A percentile compares a stretch with the other conserved stretches of the same genome.
Conservation (phyloP, 495 filamentous ascomycete genomes). For the Hyaloscypha hepaticicola region DNA sequence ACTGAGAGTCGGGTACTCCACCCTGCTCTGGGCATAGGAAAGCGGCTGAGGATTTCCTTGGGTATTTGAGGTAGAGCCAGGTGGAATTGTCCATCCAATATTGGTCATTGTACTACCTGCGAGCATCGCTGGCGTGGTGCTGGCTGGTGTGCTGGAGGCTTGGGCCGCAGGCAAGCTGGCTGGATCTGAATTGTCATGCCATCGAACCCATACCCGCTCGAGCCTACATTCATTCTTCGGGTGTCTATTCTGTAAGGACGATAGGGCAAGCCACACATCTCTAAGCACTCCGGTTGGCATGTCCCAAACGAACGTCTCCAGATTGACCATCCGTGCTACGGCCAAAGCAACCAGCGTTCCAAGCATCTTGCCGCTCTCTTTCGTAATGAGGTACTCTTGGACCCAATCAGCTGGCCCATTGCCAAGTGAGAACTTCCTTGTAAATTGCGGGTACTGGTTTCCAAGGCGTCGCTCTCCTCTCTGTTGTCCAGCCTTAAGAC, state of each 20-base stretch:
- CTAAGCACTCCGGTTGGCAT: constrained; percentile 91
- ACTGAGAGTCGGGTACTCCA: constrained; percentile 86
- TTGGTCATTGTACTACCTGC: constrained; percentile 42
- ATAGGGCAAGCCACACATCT: constrained; percentile 83
- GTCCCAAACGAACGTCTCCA: constrained; percentile 93
- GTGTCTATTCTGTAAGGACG: constrained; percentile 65
- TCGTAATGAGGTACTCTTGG: constrained; percentile 81
- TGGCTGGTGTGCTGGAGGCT: constrained; percentile 24
- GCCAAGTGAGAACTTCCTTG: constrained; percentile 85
- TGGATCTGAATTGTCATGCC: constrained; percentile 71
- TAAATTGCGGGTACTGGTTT: constrained; percentile 83
- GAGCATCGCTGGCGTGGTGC: constrained; percentile 33
- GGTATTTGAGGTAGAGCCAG: constrained; percentile 26
- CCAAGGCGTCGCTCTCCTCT: constrained; percentile 42
- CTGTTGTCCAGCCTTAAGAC: constrained; percentile 23
- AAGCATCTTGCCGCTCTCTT: constrained; percentile 91
- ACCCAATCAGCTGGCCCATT: constrained; percentile 85
- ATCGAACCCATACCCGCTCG: constrained; percentile 81
- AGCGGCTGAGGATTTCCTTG: constrained; percentile 21
- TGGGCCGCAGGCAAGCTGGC: constrained; percentile 26
- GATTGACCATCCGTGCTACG: constrained; percentile 79
- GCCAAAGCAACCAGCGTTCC: constrained; percentile 87
- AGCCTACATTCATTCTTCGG: constrained; percentile 64
- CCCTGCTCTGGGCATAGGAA: constrained; percentile 45
- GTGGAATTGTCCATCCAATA: constrained; percentile 42